Evolutionary conservation across 1,284 basidiomycete species (phyloP), one percentile per base, ranked within the genome.

Genomic region (Coniferiporia weirii): DNA sequence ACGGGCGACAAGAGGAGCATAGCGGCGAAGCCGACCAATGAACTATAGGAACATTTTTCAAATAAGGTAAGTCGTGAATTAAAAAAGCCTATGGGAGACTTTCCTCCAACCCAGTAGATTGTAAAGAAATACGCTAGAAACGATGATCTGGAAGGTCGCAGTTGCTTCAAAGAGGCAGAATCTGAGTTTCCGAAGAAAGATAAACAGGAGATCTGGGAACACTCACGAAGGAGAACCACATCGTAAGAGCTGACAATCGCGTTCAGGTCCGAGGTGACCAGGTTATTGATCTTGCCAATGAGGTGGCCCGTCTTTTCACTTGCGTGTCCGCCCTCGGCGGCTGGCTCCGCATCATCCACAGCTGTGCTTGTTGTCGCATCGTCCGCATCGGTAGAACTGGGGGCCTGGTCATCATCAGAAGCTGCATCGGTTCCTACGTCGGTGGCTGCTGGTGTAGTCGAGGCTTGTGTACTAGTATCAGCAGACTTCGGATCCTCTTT

Each of bases 271-370:
- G 65, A 63, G 9, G 61, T 58, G 15, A 64, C 44, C 12, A 64
- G 47, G 8, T 75, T 75, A 57, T 76, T 77, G 64, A 78, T 75
- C 56, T 71, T 73, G 4, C 75, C 75, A 13, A 72, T 69, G 15
- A 77, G 55, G 44, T 72, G 71, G 6, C 48, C 44, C 55, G 62
- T 35, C 52, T 57, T 69, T 36, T 61, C 66, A 38, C 68, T 57
- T 34, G 59, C 54, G 3, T 61, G 54, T n/a, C 60, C 63, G 8
- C 53, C 34, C 51, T 54, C 46, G 6, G 47, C 6, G 2, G 20
- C 46, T 0, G 56, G 44, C 20, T 49, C 36, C 10, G 43, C 15
- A 15, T 17, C 35, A 32, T 40, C 32, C 20, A 7, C 56, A 35
- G 40, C 50, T 10, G 32, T 34, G 20, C 34, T 46, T 38, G 34